phyloP scores from a whole-genome alignment of 2,329 filamentous ascomycete species.

The Penicillium freii region DNA sequence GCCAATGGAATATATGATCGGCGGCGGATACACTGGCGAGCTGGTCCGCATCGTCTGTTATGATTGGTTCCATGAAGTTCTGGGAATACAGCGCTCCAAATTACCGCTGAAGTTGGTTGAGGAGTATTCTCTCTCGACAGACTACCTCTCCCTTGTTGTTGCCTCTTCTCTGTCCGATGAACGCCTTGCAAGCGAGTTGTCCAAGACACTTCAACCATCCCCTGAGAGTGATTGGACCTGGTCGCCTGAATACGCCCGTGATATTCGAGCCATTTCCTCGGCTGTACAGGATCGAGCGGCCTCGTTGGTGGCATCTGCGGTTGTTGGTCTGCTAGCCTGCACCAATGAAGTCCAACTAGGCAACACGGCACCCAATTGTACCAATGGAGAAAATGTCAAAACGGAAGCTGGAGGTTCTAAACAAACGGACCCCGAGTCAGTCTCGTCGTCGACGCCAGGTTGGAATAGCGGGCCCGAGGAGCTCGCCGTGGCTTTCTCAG shows the following conservation, averaged over 20 bases:
- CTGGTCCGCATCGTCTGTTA: slow-evolving; percentile 66
- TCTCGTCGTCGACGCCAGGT: slow-evolving; percentile 19
- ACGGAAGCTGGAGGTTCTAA: slow-evolving; percentile 9
- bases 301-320: slow-evolving; percentile 67
- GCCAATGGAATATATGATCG: slow-evolving; percentile 76
- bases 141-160: slow-evolving; percentile 66
- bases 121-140: slow-evolving; percentile 63
- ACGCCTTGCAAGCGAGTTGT: slow-evolving; percentile 44
- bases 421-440: background rate
- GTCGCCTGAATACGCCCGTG: slow-evolving; percentile 58
- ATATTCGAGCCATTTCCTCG: slow-evolving; percentile 63
- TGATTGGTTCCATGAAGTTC: slow-evolving; percentile 55
- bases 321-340: slow-evolving; percentile 63
- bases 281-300: slow-evolving; percentile 68
- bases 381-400: background rate
- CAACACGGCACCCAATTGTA: slow-evolving; percentile 11
- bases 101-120: slow-evolving; percentile 55
- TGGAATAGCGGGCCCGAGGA: slow-evolving; percentile 49
- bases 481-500: slow-evolving; percentile 72
- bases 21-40: slow-evolving; percentile 70
- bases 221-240: slow-evolving; percentile 53
- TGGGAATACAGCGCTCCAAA: slow-evolving; percentile 39
- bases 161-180: slow-evolving; percentile 51
- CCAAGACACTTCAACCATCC: slow-evolving; percentile 51
- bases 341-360: slow-evolving; percentile 59